A percentile compares a stretch with the other conserved stretches of the same genome.
phyloP scores from a whole-genome alignment of 805 yeast species.

The Torulaspora franciscae region DNA sequence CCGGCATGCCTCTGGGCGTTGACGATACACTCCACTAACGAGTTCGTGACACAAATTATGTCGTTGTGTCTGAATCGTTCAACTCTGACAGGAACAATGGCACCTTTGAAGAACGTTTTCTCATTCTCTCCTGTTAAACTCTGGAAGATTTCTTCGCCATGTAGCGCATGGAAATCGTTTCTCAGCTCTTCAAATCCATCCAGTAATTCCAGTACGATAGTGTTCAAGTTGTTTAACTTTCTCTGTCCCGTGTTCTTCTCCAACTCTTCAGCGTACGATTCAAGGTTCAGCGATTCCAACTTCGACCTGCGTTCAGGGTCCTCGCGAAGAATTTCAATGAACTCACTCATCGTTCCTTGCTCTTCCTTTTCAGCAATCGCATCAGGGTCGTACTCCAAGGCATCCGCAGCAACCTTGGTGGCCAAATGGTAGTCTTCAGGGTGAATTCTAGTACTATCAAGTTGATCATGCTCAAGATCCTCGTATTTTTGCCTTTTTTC shows the following conservation, averaged over 20 bases:
- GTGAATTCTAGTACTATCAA: slow-evolving; percentile 94
- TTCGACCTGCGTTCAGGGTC: slow-evolving; percentile 70
- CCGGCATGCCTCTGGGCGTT: slow-evolving; percentile 45
- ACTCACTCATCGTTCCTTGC: slow-evolving; percentile 39
- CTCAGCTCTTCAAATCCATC: slow-evolving; percentile 86
- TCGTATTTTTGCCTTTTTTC: slow-evolving; percentile 41
- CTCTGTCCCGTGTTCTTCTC: slow-evolving; percentile 45
- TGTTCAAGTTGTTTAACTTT: slow-evolving; percentile 33
- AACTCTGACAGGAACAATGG: slow-evolving; percentile 74
- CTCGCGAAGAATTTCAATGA: slow-evolving; percentile 49
- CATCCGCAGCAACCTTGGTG: slow-evolving; percentile 96
- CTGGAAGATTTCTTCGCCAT: slow-evolving; percentile 71
- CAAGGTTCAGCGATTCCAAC: slow-evolving; percentile 81
- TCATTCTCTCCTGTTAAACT: slow-evolving; percentile 84
- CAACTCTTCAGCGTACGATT: slow-evolving; percentile 87
- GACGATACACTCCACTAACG: slow-evolving; percentile 59
- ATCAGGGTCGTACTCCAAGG: slow-evolving; percentile 92
- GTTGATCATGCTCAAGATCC: slow-evolving; percentile 64
- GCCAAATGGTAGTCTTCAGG: slow-evolving; percentile 97
- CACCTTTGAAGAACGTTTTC: slow-evolving; percentile 61
- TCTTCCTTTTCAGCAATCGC: slow-evolving; percentile 60
- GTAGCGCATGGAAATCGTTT: slow-evolving; percentile 59
- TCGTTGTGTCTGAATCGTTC: slow-evolving; percentile 41
- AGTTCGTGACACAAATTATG: slow-evolving; percentile 46
- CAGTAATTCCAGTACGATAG: slow-evolving; percentile 60